These are phyloP conservation scores for Penicillium pulvis DNA, from an alignment of 495 filamentous ascomycete species.

Conservation along the genomic window DNA sequence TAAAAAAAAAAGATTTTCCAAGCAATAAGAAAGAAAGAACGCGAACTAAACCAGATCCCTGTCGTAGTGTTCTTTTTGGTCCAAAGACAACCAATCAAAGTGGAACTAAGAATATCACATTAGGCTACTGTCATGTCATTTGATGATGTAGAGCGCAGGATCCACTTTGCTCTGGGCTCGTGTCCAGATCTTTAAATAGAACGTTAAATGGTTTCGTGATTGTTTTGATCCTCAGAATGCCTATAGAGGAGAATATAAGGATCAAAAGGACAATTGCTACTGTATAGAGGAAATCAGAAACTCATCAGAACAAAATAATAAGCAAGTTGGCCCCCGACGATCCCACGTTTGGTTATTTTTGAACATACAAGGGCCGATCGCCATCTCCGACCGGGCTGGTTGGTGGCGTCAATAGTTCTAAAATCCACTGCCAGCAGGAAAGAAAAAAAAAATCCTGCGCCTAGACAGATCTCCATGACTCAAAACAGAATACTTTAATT, in stretches of 20 bases:
- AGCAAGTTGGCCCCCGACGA: background rate
- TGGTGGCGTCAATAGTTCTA: conserved; percentile 33
- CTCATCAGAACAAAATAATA: background rate
- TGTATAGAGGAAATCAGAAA: background rate
- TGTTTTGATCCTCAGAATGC: background rate
- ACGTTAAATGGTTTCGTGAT: background rate
- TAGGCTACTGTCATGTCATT: conserved; percentile 3
- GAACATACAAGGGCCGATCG: conserved; percentile 16
- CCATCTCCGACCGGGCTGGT: conserved; percentile 21
- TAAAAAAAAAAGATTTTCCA: background rate
- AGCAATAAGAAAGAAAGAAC: background rate
- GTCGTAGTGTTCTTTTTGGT: background rate
- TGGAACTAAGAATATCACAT: background rate
- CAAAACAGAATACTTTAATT: conserved; percentile 1
- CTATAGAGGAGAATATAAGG: background rate
- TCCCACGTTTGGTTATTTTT: background rate
- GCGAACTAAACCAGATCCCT: background rate
- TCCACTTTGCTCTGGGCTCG: conserved; percentile 1
- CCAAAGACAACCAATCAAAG: background rate
- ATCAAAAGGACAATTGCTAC: background rate
- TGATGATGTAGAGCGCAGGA: background rate
- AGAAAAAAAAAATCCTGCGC: conserved; percentile 12
- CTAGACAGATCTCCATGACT: background rate
- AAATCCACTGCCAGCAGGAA: conserved; percentile 3
- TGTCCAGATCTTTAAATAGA: conserved; percentile 7